Evolutionary conservation across 495 filamentous ascomycete species (phyloP), one percentile per base, ranked within the genome.

Genomic region (Cladorrhinum samala): DNA sequence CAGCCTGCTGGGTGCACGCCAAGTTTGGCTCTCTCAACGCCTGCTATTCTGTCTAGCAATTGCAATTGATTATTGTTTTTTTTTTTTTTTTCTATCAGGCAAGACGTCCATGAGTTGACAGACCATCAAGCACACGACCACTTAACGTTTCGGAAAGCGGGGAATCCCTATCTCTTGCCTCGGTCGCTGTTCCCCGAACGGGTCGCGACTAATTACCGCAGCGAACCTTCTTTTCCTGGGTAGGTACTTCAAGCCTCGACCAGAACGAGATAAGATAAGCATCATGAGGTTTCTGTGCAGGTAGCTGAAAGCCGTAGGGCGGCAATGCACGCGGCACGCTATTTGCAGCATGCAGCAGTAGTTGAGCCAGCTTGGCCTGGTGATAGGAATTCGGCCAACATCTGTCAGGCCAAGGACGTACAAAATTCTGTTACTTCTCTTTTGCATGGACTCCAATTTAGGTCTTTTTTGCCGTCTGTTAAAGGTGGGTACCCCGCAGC

Each of bases 141-240:
- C n/a, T 3, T 17, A 14, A 18, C 21, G 45, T 5, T 16, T 24
- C 18, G 13, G 45, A 27, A 33, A 47, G 45, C 45, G 45, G 45
- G 45, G 45, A 47, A 47, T n/a, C n/a, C 45, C 45, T 47, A 47
- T 47, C 45, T 47, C 7, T 14, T 5, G 39, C 39, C 39, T 33
- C 27, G 27, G 27, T 5, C 27, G 11, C 27, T 33, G 27, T 6
- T 33, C n/a, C n/a, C 27, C 27, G 11, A 33, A 33, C 11, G 6
- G 11, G 27, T 5, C 11, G 27, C 27, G 6, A 33, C 27, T 33
- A 33, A n/a, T n/a, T n/a, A n/a, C n/a, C 27, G 11, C 27, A 6
- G 11, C 6, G 6, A 33, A 33, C 27, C 27, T 33, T 33, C 11
- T 33, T 33, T 33, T 33, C n/a, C n/a, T n/a, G n/a, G n/a, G n/a